A percentile compares a stretch with the other conserved stretches of the same genome.
These are phyloP conservation scores for Macrocybe gigantea DNA, from an alignment of 768 basidiomycete genomes.

Conservation along the genomic window DNA sequence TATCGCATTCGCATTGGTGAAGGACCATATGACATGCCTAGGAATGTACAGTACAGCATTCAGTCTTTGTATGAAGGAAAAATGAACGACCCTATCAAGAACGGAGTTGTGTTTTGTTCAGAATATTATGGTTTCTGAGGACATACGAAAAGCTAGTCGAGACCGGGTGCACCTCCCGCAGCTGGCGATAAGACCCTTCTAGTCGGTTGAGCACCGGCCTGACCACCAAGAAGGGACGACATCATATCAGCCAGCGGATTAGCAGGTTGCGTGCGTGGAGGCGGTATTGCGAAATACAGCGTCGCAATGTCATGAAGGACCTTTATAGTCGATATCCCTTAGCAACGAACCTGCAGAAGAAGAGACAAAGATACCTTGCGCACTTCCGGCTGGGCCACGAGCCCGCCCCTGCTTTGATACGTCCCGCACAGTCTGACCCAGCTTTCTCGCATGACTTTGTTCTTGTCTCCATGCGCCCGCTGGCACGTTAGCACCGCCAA, in stretches of 20 bases:
- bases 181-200: neutral
- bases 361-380: constrained; percentile 43
- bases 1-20: too few species aligned
- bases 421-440: constrained; percentile 85
- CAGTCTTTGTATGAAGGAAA: too few species aligned
- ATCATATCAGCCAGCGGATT: constrained; percentile 1
- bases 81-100: too few species aligned
- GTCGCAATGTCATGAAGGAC: neutral
- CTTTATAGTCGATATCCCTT: neutral
- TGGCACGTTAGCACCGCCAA: constrained; percentile 87
- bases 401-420: constrained; percentile 68
- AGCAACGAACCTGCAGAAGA: too few species aligned
- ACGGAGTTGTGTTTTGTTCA: too few species aligned
- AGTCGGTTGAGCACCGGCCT: neutral
- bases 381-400: constrained; percentile 55
- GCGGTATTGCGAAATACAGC: constrained; percentile 1
- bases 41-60: too few species aligned
- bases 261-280: neutral
- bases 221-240: neutral
- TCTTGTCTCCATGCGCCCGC: constrained; percentile 75
- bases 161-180: constrained; percentile 2
- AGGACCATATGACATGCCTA: too few species aligned
- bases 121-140: too few species aligned
- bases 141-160: neutral
- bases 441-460: constrained; percentile 66